Evolutionary conservation across 2,329 filamentous ascomycete genomes (phyloP), one percentile per base, ranked within the genome.

Genomic region (Penicillium sp.): DNA sequence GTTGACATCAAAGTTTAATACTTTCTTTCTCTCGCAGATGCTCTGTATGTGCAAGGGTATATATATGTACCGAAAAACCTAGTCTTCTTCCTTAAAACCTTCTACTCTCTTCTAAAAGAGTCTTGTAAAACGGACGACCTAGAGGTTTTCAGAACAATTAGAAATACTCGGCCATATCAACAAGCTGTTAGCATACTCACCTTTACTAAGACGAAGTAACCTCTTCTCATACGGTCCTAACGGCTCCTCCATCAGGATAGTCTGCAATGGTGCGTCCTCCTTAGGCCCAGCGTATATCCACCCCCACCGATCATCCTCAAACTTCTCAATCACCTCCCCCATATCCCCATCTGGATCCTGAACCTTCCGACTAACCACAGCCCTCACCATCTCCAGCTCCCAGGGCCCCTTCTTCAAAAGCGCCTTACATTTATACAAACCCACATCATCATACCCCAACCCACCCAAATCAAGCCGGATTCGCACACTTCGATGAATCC

Each of bases 391-490:
- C 21, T 56, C 26, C 5, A 62, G 55, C 23, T 55, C 45, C 62
- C 62, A 64, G n/a, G 59, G 61, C 3, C 62, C 62, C 25, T 64
- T 62, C 26, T 48, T 53, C 16, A 63, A 35, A 2, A 64, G 33
- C 7, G 62, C 62, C 11, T 56, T 59, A 26, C 62, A 64, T 26
- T 59, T 61, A 33, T 64, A 64, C 19, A 47, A 35, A 14, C 56
- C 62, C 7, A 50, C 39, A 35, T 64, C 62, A 55, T 64, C 56
- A 26, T 54, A 64, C 14, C 55, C 54, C 13, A 64, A 23, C 2
- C 62, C 62, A 19, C 59, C 60, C 3, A 64, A 52, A n/a, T 56
- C 55, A n/a, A 64, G 54, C 19, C 62, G 42, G 48, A 64, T 56
- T 1, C 62, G 55, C 8, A 64, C 62, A 53, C 60, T 62, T 11